Evolutionary conservation across 1,139 yeast species (phyloP), one percentile per base, ranked within the genome.

Genomic region (Williopsis jadinii): DNA sequence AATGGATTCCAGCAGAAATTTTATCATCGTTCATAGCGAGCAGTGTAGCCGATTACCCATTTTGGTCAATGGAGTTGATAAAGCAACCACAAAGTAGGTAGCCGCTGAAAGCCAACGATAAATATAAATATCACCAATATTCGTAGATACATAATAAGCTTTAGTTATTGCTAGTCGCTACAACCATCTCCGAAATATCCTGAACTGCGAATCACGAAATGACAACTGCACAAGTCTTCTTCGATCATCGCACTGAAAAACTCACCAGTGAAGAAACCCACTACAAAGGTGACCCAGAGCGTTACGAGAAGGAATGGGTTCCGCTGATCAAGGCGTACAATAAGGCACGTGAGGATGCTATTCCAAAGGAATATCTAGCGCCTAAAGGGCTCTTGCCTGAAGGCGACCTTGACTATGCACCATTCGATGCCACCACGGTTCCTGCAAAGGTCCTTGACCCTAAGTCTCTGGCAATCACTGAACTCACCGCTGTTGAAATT

Each of bases 251-350:
- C 2, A 13, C 19, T 11, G 44, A 48, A 29, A 54, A 51, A 5
- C 39, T 54, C 12, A 34, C 35, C 30, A 34, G 47, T 5, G 12
- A 12, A 4, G 41, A 40, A 2, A 30, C 43, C 6, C 24, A 19
- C 6, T 37, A 37, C 35, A 37, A 38, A 28, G 45, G 40, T 4
- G 42, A 47, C 19, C 45, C 43, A n/a, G 47, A 44, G 30, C 32
- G 39, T 10, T 60, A 39, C 38, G 52, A 51, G 28, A 47, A 40
- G 13, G 57, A 54, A 30, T 48, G 56, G 52, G 51, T 47, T 3
- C 83, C 84, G 12, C 73, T 71, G 53, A 63, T 79, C 49, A 67
- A 69, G 46, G 64, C 70, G 28, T 78, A 78, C 53, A 64, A 70
- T 44, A 58, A 66, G 30, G 70, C 64, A 11, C 62, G 77, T 44